Percentiles rank a stretch among this genome's conserved stretches.
These are phyloP conservation scores for Rubia yunnanensis DNA, from an alignment of 257 asterid genomes.

Conservation along the genomic window DNA sequence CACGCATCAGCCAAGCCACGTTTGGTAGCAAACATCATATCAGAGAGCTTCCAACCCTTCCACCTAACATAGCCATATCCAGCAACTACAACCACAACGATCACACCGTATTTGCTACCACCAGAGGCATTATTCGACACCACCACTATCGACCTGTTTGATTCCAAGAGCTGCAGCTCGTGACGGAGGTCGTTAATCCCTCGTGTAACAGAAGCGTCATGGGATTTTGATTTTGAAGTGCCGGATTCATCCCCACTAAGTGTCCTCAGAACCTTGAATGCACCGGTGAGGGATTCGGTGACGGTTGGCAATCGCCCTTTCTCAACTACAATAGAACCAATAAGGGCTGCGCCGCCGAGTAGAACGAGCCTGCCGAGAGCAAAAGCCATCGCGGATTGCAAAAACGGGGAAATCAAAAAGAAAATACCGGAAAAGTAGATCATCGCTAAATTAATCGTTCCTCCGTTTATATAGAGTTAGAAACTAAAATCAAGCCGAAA, in stretches of 20 bases:
- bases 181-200: conserved; percentile 79
- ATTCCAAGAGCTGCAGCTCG: conserved; percentile 62
- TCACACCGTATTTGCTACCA: conserved; percentile 53
- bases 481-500: no score
- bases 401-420: no score
- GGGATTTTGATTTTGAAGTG: conserved; percentile 51
- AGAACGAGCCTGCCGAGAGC: no score
- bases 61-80: conserved; percentile 98
- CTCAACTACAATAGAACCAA: conserved; percentile 71
- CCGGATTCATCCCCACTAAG: conserved; percentile 51
- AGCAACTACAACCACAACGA: conserved; percentile 54
- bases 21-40: conserved; percentile 91
- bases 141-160: conserved; percentile 57
- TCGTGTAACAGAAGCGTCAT: conserved; percentile 57
- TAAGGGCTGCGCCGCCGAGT: no score
- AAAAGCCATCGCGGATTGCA: no score
- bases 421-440: no score
- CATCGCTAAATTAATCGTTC: no score
- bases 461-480: no score
- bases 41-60: conserved; percentile 95
- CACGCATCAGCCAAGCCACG: conserved; percentile 88
- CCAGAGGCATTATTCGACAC: conserved; percentile 78
- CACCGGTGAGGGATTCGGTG: conserved; percentile 58
- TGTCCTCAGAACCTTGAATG: conserved; percentile 53
- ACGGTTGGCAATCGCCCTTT: conserved; percentile 53